Conservation (phyloP, 352 stramenopile genomes). For the Pythium plurisporium region DNA sequence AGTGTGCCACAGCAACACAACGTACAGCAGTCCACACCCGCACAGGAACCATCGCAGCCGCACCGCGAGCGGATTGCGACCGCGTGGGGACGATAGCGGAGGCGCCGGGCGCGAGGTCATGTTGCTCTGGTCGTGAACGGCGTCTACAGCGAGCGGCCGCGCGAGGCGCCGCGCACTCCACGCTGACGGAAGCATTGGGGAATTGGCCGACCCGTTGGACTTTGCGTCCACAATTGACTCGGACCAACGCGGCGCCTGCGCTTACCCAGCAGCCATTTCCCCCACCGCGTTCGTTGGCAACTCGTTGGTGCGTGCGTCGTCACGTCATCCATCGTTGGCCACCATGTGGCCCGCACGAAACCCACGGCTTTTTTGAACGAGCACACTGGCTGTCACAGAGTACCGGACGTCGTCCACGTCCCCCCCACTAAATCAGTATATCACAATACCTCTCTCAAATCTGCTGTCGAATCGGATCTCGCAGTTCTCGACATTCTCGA, state of each 20-base stretch:
- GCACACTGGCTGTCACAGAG: too few species aligned
- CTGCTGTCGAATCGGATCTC: background rate
- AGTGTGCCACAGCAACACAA: constrained; percentile 22
- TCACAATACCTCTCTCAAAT: background rate
- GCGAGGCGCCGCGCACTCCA: background rate
- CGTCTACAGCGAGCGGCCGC: background rate
- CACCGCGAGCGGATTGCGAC: background rate
- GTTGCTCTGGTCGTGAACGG: background rate
- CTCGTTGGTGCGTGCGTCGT: too few species aligned
- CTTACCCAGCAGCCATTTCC: too few species aligned
- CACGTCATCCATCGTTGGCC: too few species aligned
- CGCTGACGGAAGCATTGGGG: constrained; percentile 6
- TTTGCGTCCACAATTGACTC: too few species aligned
- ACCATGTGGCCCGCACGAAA: too few species aligned
- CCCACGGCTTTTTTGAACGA: too few species aligned
- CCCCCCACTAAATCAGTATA: background rate
- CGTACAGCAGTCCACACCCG: constrained; percentile 25
- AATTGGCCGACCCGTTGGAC: too few species aligned
- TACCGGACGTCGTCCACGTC: background rate
- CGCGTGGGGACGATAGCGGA: background rate
- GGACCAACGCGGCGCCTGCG: too few species aligned
- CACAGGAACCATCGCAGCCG: constrained; percentile 18
- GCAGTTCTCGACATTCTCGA: background rate
- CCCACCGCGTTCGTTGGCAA: too few species aligned
- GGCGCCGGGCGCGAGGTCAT: background rate